Percentiles rank a stretch among this genome's conserved stretches.
Evolutionary conservation across 768 basidiomycete genomes (phyloP).

Genomic region (Amyloporia xantha): DNA sequence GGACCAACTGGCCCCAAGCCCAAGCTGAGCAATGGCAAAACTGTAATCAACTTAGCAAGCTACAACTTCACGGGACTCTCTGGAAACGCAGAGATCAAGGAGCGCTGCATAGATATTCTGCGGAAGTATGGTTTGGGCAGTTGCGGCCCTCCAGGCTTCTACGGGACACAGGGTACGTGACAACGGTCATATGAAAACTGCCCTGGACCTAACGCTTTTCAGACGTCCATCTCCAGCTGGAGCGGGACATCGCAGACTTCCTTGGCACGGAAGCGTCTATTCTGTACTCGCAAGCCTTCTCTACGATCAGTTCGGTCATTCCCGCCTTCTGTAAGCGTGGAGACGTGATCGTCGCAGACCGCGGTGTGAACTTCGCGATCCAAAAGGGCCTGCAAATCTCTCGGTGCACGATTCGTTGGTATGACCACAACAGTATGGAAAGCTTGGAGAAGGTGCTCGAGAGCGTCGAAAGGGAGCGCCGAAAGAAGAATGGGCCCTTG

Average conservation of each 20-base stretch:
- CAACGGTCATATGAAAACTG: too few species aligned
- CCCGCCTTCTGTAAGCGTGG: conserved; percentile 97
- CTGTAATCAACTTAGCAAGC: conserved; percentile 78
- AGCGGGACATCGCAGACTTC: conserved; percentile 86
- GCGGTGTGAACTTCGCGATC: conserved; percentile 91
- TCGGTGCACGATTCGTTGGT: conserved; percentile 89
- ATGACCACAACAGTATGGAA: conserved; percentile 90
- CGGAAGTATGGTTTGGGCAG: conserved; percentile 89
- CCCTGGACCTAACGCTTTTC: too few species aligned
- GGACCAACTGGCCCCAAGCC: conserved; percentile 83
- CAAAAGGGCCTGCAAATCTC: conserved; percentile 95
- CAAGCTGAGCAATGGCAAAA: conserved; percentile 69
- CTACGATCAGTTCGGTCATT: conserved; percentile 88
- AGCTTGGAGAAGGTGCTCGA: conserved; percentile 86
- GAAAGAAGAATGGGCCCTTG: conserved; percentile 73
- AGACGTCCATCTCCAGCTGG: conserved; percentile 91
- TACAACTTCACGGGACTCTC: conserved; percentile 90
- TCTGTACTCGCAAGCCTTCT: conserved; percentile 90
- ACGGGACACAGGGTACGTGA: conserved; percentile 78
- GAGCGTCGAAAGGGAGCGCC: conserved; percentile 79
- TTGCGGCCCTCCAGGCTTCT: conserved; percentile 96
- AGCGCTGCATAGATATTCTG: conserved; percentile 76
- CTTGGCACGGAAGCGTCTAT: conserved; percentile 85
- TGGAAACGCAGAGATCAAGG: conserved; percentile 82
- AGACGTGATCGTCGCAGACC: conserved; percentile 96